phyloP scores from a whole-genome alignment of 139 green algal species.

The Ostreobium quekettii region DNA sequence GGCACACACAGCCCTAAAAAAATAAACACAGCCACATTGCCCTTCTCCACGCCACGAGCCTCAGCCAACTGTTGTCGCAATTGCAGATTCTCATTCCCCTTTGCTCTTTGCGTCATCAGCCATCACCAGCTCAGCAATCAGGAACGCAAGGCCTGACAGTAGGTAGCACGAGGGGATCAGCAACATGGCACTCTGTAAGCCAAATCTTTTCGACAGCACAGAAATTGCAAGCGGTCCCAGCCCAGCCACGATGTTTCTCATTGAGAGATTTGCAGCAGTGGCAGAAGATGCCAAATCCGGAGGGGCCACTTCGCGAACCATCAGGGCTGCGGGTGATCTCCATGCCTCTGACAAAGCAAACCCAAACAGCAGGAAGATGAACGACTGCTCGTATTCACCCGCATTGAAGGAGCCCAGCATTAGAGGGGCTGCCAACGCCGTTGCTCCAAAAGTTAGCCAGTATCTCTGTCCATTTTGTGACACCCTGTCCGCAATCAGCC shows the following conservation, averaged over 20 bases:
- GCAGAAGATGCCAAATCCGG: constrained; percentile 21
- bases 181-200: constrained; percentile 70
- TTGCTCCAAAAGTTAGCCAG: constrained; percentile 56
- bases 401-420: constrained; percentile 58
- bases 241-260: constrained; percentile 64
- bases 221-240: constrained; percentile 62
- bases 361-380: constrained; percentile 63
- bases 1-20: too few relatives aligned
- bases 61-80: too few relatives aligned
- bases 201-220: constrained; percentile 33
- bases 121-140: constrained; percentile 44
- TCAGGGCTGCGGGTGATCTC: constrained; percentile 71
- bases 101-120: too few relatives aligned
- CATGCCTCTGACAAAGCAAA: constrained; percentile 76
- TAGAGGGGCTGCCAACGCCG: constrained; percentile 52
- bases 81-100: too few relatives aligned
- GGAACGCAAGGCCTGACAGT: constrained; percentile 49
- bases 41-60: too few relatives aligned
- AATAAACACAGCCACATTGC: too few relatives aligned
- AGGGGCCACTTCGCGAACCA: constrained; percentile 57
- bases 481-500: constrained; percentile 67
- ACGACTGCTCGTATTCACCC: constrained; percentile 48
- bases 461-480: constrained; percentile 35
- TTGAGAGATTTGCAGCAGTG: constrained; percentile 4
- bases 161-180: constrained; percentile 63